Evolutionary conservation across 1,139 yeast species (phyloP).

Genomic region (Kodamaea suecica): DNA sequence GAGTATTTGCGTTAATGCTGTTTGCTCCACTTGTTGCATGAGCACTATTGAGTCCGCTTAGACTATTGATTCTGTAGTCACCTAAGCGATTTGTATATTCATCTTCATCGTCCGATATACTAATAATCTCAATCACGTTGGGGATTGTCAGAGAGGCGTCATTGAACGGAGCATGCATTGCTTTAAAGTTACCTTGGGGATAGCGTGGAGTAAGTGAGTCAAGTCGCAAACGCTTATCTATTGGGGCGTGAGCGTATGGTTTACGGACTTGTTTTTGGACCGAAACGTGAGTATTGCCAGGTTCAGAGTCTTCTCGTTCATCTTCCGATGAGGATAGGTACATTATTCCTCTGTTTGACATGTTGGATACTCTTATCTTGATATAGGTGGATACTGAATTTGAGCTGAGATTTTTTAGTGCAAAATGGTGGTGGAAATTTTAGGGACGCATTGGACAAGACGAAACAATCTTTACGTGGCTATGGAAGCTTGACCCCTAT

Average conservation of each 20-base stretch:
- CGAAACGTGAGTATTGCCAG: neutral
- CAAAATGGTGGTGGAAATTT: too few species aligned
- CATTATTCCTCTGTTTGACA: slow-evolving; percentile 3
- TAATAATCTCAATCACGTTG: slow-evolving; percentile 8
- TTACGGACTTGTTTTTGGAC: neutral
- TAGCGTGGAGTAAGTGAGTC: slow-evolving; percentile 1
- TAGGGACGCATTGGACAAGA: too few species aligned
- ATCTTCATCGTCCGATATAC: slow-evolving; percentile 10
- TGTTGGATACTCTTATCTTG: neutral
- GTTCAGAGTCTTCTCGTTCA: neutral
- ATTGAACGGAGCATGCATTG: neutral
- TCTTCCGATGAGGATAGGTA: slow-evolving; percentile 6
- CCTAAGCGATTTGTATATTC: too few species aligned
- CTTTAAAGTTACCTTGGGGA: neutral
- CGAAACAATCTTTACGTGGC: too few species aligned
- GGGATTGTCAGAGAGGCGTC: slow-evolving; percentile 3
- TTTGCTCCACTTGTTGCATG: neutral
- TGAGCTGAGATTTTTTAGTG: too few species aligned
- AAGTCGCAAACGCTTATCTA: slow-evolving; percentile 2
- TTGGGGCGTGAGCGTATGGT: neutral
- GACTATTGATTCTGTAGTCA: neutral
- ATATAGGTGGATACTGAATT: neutral
- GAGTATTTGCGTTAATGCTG: neutral
- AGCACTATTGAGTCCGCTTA: neutral
- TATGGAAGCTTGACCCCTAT: too few species aligned